Percentiles rank a stretch among this genome's conserved stretches.
Conservation (phyloP, 306 rosid genomes). For the Geum urbanum region DNA sequence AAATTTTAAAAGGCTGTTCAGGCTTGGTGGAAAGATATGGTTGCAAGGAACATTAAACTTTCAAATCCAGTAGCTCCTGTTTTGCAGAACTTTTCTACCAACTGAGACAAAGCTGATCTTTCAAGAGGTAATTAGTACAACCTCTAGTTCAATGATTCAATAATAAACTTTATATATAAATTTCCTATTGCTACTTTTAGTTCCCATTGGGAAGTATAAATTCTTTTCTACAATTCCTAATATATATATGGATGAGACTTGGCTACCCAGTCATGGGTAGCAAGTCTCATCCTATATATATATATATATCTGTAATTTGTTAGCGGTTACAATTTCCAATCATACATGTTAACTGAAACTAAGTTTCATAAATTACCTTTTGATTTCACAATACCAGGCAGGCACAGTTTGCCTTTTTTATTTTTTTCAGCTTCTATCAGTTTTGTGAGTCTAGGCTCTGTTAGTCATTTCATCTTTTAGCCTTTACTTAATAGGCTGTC, state of each 20-base stretch:
- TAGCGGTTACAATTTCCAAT: background rate
- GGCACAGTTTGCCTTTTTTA: background rate
- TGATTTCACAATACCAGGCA: background rate
- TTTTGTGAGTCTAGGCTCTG: background rate
- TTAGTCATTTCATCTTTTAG: background rate
- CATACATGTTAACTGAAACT: background rate
- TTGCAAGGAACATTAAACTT: slow-evolving; percentile 47
- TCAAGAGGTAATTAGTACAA: slow-evolving; percentile 43
- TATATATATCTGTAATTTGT: background rate
- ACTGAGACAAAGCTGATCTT: slow-evolving; percentile 21
- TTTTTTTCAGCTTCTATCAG: background rate
- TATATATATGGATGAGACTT: background rate
- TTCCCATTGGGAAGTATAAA: background rate
- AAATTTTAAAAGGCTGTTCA: slow-evolving; percentile 73
- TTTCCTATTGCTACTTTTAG: background rate
- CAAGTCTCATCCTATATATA: background rate
- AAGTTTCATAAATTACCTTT: background rate
- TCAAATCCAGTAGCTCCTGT: slow-evolving; percentile 34
- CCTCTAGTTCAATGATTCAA: background rate
- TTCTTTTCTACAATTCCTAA: background rate
- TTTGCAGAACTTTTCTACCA: slow-evolving; percentile 24
- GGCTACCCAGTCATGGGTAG: background rate
- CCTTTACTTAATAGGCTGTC: background rate
- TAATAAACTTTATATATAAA: too few species aligned
- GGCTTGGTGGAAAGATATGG: slow-evolving; percentile 93